A percentile compares a stretch with the other conserved stretches of the same genome.
phyloP scores from a whole-genome alignment of 345 rosid species.

The Gossypium stocksii region DNA sequence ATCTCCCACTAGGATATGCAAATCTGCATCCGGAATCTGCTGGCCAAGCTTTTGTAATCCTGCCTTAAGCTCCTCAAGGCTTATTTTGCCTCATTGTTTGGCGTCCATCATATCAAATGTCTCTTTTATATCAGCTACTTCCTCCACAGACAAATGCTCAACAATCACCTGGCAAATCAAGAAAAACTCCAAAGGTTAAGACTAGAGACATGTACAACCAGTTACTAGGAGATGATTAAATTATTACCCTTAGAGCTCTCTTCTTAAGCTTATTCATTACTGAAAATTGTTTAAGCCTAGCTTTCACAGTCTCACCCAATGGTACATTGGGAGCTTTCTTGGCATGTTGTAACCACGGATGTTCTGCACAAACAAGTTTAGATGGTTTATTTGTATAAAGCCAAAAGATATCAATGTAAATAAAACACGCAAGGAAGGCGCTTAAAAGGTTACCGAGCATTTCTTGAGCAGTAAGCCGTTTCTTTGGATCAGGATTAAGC shows the following conservation, averaged over 20 bases:
- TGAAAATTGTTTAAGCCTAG: conserved; percentile 87
- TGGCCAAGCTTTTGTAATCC: conserved; percentile 87
- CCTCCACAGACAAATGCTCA: conserved; percentile 87
- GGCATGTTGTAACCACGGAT: conserved; percentile 82
- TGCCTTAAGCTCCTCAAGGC: conserved; percentile 63
- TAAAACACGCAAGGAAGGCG: neutral
- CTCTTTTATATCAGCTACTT: conserved; percentile 91
- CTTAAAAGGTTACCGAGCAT: conserved; percentile 63
- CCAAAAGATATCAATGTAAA: no score
- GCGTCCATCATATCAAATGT: conserved; percentile 83
- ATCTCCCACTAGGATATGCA: conserved; percentile 85
- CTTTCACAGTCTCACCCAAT: conserved; percentile 88
- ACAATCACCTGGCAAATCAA: conserved; percentile 61
- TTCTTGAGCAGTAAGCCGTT: conserved; percentile 81
- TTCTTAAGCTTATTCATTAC: conserved; percentile 96
- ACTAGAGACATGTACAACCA: neutral
- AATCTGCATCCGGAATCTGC: conserved; percentile 67
- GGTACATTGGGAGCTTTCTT: conserved; percentile 83
- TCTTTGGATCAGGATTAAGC: conserved; percentile 80
- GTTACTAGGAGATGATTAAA: no score
- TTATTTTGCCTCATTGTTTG: conserved; percentile 63
- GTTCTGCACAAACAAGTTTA: conserved; percentile 40
- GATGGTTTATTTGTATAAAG: no score
- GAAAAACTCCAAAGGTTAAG: neutral
- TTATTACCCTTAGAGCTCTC: conserved; percentile 69